phyloP scores from a whole-genome alignment of 2,329 filamentous ascomycete species.

The Aureobasidium namibiae region DNA sequence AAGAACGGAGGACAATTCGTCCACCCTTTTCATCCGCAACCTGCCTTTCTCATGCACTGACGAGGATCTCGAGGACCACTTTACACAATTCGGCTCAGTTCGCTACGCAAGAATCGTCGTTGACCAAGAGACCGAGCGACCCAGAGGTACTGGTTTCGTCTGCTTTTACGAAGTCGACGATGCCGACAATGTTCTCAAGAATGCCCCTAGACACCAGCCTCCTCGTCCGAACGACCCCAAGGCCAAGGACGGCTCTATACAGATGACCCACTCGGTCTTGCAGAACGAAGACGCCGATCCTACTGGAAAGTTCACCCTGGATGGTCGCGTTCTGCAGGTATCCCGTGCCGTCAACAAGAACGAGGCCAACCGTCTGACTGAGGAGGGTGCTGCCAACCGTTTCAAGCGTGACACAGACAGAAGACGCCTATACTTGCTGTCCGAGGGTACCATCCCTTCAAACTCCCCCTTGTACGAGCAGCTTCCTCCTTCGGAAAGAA shows the following conservation, averaged over 20 bases:
- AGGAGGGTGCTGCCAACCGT: constrained; percentile 54
- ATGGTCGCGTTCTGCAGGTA: constrained; percentile 79
- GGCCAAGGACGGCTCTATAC: constrained; percentile 17
- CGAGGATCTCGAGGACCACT: constrained; percentile 74
- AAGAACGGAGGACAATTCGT: constrained; percentile 52
- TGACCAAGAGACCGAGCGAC: constrained; percentile 74
- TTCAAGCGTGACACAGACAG: constrained; percentile 76
- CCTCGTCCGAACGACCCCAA: constrained; percentile 22
- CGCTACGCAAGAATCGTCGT: constrained; percentile 88
- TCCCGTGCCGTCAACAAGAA: constrained; percentile 76
- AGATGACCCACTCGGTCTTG: constrained; percentile 68
- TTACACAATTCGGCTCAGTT: constrained; percentile 76
- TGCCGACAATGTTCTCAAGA: constrained; percentile 65
- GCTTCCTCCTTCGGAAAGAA: constrained; percentile 70
- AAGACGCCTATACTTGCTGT: constrained; percentile 76
- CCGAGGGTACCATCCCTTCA: constrained; percentile 74
- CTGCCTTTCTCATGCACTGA: constrained; percentile 84
- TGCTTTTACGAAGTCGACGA: constrained; percentile 77
- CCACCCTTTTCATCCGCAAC: constrained; percentile 87
- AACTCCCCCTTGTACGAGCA: constrained; percentile 69
- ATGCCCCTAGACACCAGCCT: constrained; percentile 53
- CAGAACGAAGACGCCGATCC: constrained; percentile 79
- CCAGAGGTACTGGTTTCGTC: constrained; percentile 89
- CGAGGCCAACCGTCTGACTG: constrained; percentile 67
- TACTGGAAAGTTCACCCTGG: constrained; percentile 78